Base-by-base conservation (phyloP, 2,329 filamentous ascomycete species). In the Epicoccum sorghinum region DNA sequence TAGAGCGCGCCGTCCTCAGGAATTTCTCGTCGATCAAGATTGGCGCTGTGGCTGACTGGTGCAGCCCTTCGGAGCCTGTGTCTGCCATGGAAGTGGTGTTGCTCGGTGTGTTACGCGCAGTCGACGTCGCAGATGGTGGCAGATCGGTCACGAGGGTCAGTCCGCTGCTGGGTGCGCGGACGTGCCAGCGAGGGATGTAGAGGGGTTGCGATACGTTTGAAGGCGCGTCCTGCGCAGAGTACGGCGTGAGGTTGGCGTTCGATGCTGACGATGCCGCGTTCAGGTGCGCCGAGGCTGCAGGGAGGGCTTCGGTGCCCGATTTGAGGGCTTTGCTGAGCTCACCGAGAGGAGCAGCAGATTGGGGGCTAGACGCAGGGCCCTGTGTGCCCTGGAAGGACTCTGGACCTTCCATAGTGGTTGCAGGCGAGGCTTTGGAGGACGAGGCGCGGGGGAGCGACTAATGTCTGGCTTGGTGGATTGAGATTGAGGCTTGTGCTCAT, bases 1-100 rank as follows among this genome's bases (percentile, higher is more conserved):
- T 73, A 3, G 78, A 80, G 43, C 78, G 68, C 27, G 71, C 72
- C 38, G 72, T 77, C 45, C 77, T 62, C 54, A 79, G 57, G 43
- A 65, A 66, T 49, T 70, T 66, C 52, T 68, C 56, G 50, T 71
- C 62, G 56, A 77, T 69, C 59, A 60, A 68, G 67, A 72, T 77
- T 52, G 71, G 73, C 67, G 66, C 72, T 47, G 65, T 75, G 69
- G 64, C 71, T 53, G 67, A 69, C 59, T 68, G 62, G 58, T 65
- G 62, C 58, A 66, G 61, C 57, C 68, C 55, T 32, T 68, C 65
- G 54, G 57, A 65, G 48, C 61, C 57, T 46, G 55, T 61, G 55
- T 61, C 69, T 60, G 74, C 74, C 67, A 69, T 62, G 45, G 65
- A 70, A 57, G 69, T 64, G 30, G 71, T 65, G 44, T 65, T 58